Conservation (phyloP, 2,329 filamentous ascomycete species). For the Kalaharituber pfeilii region DNA sequence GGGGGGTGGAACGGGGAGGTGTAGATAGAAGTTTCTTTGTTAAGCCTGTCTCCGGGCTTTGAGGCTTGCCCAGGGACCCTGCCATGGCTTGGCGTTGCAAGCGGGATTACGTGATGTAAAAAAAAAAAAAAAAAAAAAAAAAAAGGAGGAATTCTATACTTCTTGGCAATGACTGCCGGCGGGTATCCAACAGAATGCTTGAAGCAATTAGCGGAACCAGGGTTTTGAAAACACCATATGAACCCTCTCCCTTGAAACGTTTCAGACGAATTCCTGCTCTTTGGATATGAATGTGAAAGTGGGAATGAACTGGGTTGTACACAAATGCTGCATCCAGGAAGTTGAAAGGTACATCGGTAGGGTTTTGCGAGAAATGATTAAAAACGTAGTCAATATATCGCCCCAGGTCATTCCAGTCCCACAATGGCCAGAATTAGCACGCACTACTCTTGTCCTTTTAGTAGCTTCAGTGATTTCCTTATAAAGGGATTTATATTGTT, state of each 20-base stretch:
- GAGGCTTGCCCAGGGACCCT: too few relatives aligned
- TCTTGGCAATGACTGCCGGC: conserved; percentile 26
- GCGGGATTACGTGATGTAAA: too few relatives aligned
- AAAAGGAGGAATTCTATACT: too few relatives aligned
- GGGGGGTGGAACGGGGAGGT: too few relatives aligned
- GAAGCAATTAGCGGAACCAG: conserved; percentile 35
- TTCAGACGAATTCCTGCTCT: conserved; percentile 15
- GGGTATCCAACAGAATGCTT: conserved; percentile 34
- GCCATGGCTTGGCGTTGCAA: too few relatives aligned
- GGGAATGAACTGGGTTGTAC: conserved; percentile 30
- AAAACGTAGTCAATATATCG: conserved; percentile 34
- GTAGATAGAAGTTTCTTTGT: too few relatives aligned
- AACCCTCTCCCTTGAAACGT: conserved; percentile 18
- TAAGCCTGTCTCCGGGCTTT: too few relatives aligned
- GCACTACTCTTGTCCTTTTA: conserved; percentile 26
- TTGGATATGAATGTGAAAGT: conserved; percentile 14
- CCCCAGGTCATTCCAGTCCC: conserved; percentile 32
- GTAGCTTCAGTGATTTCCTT: conserved; percentile 24
- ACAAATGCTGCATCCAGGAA: conserved; percentile 33
- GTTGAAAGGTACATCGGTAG: conserved; percentile 35
- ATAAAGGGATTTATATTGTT: conserved; percentile 34
- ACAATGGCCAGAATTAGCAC: conserved; percentile 32
- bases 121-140: too few relatives aligned
- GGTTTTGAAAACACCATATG: conserved; percentile 29
- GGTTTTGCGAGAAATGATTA: conserved; percentile 32